phyloP scores from a whole-genome alignment of 2,329 filamentous ascomycete species.

The Juglanconis sp. region DNA sequence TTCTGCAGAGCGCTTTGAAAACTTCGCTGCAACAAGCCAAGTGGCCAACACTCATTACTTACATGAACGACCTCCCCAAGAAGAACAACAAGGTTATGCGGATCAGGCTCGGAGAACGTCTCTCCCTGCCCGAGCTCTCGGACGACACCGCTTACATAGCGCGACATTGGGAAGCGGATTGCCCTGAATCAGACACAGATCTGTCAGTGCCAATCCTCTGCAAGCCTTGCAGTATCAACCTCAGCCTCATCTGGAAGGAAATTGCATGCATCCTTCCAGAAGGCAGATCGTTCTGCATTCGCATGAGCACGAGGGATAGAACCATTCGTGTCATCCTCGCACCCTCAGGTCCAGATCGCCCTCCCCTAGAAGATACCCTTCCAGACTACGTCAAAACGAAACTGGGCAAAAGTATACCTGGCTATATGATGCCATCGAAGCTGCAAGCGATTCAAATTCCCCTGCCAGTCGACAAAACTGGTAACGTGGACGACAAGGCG shows the following conservation, averaged over 20 bases:
- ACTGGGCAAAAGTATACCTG: slow-evolving; percentile 24
- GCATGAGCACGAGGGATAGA: slow-evolving; percentile 21
- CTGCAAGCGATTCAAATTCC: slow-evolving; percentile 32
- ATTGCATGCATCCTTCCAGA: neutral
- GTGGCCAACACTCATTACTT: slow-evolving; percentile 48
- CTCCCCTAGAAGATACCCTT: slow-evolving; percentile 3
- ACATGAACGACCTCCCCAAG: slow-evolving; percentile 54
- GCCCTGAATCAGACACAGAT: slow-evolving; percentile 45
- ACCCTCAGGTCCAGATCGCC: neutral
- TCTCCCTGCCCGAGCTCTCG: slow-evolving; percentile 41
- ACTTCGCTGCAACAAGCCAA: slow-evolving; percentile 50
- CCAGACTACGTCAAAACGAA: slow-evolving; percentile 9
- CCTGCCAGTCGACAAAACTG: slow-evolving; percentile 30
- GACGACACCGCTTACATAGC: slow-evolving; percentile 41
- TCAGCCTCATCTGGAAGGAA: slow-evolving; percentile 22
- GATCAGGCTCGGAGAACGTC: slow-evolving; percentile 47
- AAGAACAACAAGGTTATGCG: slow-evolving; percentile 57
- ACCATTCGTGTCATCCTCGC: slow-evolving; percentile 1
- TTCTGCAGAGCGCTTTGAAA: slow-evolving; percentile 44
- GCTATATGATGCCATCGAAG: slow-evolving; percentile 36
- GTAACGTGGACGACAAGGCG: slow-evolving; percentile 13
- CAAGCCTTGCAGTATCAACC: slow-evolving; percentile 31
- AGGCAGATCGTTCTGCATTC: slow-evolving; percentile 20
- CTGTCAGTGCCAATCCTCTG: slow-evolving; percentile 39
- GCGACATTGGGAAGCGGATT: slow-evolving; percentile 48